These are phyloP conservation scores for Pyrenula aspistea DNA, from an alignment of 495 filamentous ascomycete species.

Conservation along the genomic window DNA sequence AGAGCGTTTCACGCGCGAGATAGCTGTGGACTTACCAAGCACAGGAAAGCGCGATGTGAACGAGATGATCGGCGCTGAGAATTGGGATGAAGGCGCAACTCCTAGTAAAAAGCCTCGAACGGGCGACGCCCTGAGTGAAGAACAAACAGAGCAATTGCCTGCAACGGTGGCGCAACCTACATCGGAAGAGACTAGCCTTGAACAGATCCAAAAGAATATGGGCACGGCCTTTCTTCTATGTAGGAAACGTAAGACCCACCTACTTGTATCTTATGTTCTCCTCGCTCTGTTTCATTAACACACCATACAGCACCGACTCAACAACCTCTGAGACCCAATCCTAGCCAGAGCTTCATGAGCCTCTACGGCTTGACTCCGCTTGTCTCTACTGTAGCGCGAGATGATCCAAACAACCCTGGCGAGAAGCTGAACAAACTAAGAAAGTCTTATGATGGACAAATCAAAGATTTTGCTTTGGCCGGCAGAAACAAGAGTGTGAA, in stretches of 20 bases:
- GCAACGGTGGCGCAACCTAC: conserved; percentile 3
- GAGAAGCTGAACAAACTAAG: conserved; percentile 64
- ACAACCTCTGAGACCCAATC: conserved; percentile 37
- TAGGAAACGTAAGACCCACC: conserved; percentile 38
- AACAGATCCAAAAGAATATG: conserved; percentile 33
- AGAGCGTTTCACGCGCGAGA: conserved; percentile 9
- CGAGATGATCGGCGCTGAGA: neutral
- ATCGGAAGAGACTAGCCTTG: conserved; percentile 19
- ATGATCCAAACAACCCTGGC: conserved; percentile 45
- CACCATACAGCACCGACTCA: conserved; percentile 26
- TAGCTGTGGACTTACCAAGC: conserved; percentile 21
- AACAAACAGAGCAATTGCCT: conserved; percentile 8
- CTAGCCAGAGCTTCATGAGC: conserved; percentile 49
- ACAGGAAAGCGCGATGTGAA: conserved; percentile 2
- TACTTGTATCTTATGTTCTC: conserved; percentile 14
- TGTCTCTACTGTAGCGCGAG: conserved; percentile 51
- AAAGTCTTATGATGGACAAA: conserved; percentile 63
- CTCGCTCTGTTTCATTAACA: conserved; percentile 30
- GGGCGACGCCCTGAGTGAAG: conserved; percentile 27
- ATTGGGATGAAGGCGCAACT: neutral
- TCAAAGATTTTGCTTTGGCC: conserved; percentile 48
- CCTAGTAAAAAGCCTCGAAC: conserved; percentile 10
- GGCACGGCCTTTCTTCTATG: conserved; percentile 37
- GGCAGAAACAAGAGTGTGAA: conserved; percentile 51
- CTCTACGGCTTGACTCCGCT: conserved; percentile 49